A percentile compares a stretch with the other conserved stretches of the same genome.
phyloP scores from a whole-genome alignment of 306 rosid genomes.

The Crataegus laevigata region DNA sequence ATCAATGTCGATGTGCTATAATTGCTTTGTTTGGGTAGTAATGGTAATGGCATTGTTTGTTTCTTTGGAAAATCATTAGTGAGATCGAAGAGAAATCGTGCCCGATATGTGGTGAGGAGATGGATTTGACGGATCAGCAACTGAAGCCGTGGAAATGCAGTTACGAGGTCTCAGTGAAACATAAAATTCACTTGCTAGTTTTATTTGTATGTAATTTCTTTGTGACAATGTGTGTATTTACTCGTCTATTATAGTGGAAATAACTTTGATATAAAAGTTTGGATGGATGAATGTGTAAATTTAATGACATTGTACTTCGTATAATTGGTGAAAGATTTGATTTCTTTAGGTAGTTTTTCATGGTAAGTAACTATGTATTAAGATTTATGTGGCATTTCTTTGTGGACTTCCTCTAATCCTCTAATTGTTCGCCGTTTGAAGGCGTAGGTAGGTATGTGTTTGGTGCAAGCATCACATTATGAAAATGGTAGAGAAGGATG shows the following conservation, averaged over 20 bases:
- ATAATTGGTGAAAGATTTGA: background rate
- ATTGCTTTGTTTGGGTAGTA: background rate
- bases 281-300: background rate
- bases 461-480: slow-evolving; percentile 99
- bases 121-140: slow-evolving; percentile 99
- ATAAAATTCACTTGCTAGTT: background rate
- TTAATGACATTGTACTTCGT: background rate
- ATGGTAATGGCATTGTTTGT: background rate
- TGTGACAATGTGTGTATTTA: background rate
- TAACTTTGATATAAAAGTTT: background rate
- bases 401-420: background rate
- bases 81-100: slow-evolving; percentile 87
- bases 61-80: slow-evolving; percentile 61
- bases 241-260: background rate
- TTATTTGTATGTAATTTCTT: background rate
- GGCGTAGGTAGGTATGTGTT: slow-evolving; percentile 75
- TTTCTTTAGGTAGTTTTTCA: background rate
- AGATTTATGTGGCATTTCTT: background rate
- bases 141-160: slow-evolving; percentile 95
- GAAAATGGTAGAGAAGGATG: slow-evolving; percentile 95
- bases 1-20: background rate
- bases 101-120: slow-evolving; percentile 95
- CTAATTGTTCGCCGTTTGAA: background rate
- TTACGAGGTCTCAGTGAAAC: slow-evolving; percentile 51
- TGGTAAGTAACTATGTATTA: background rate